A percentile compares a stretch with the other conserved stretches of the same genome.
phyloP scores from a whole-genome alignment of 371 early-diverging fungal species.

The Choanephora cucurbitarum region DNA sequence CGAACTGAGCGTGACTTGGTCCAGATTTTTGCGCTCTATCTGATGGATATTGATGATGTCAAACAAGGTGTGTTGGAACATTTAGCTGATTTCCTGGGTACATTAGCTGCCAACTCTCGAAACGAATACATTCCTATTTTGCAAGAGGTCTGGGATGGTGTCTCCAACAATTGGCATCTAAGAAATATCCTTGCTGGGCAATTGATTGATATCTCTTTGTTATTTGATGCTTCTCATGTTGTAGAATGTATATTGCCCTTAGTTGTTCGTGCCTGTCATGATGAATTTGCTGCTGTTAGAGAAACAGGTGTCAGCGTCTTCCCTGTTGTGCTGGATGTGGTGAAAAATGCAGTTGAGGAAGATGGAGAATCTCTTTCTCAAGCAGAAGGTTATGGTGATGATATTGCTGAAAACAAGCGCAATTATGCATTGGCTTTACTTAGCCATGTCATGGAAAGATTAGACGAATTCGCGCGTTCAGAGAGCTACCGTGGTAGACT shows the following conservation, averaged over 20 bases:
- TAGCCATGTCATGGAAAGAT: conserved; percentile 51
- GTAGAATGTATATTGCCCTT: conserved; percentile 56
- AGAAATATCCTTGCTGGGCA: conserved; percentile 59
- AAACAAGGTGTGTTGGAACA: conserved; percentile 64
- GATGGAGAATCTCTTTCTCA: conserved; percentile 47
- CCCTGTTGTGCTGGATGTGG: conserved; percentile 50
- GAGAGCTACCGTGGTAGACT: conserved; percentile 44
- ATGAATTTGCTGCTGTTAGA: conserved; percentile 58
- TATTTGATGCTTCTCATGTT: conserved; percentile 55
- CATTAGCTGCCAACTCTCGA: conserved; percentile 52
- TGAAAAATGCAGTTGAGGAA: conserved; percentile 50
- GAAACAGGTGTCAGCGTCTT: conserved; percentile 57
- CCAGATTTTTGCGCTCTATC: conserved; percentile 59
- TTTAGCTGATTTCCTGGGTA: conserved; percentile 57
- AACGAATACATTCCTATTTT: conserved; percentile 58
- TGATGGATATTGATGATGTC: conserved; percentile 63
- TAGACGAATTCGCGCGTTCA: conserved; percentile 50
- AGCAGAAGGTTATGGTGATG: conserved; percentile 27
- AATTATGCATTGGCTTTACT: conserved; percentile 44
- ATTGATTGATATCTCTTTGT: conserved; percentile 48
- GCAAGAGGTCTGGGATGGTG: conserved; percentile 58
- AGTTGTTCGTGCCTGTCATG: conserved; percentile 57
- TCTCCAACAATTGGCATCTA: conserved; percentile 60
- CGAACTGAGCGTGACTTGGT: conserved; percentile 61
- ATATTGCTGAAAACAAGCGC: conserved; percentile 36